Base-by-base conservation (phyloP, 1,139 yeast genomes). In the Torulaspora globosa region DNA sequence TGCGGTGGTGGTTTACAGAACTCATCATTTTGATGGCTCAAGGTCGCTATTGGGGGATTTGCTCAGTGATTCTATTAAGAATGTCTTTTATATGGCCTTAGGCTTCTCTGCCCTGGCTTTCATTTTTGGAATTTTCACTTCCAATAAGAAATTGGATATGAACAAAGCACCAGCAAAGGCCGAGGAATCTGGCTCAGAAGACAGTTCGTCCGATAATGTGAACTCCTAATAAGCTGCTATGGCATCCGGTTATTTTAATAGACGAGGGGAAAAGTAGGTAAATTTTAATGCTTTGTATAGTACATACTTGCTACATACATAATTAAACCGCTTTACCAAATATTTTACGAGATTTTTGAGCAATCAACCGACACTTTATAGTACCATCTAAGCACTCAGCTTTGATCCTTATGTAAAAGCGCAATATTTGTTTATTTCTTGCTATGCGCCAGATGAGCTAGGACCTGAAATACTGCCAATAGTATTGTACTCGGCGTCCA, bases 401-500 rank as follows among this genome's bases (percentile, higher is more conserved):
- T n/a, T 26, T 26, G 21, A 8, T 32, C 8, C 7, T 14, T 14
- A 10, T 14, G 8, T 16, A 6, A 2, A 26, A 10, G 12, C 12
- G n/a, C 8, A 9, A 16, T 18, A 12, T 11, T 18, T 15, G 5
- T 12, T 21, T 10, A 32, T 32, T 32, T 8, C 23, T 4, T 21
- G 5, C 23, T 24, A 24, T 24, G 18, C 10, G 12, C n/a, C 30
- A 9, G 29, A 30, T 18, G 7, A 11, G 6, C 35, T 26, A 19
- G 41, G 27, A n/a, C 31, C 16, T 5, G 41, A 8, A 18, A 30
- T 27, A 19, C 48, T 44, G 9, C 45, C 46, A 12, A 55, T 48
- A 9, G 59, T 47, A 30, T 53, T 54, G 44, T 54, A 59, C 12
- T 57, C 50, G 6, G 41, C 46, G 39, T 61, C 64, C 24, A 62